Evolutionary conservation across 2,329 filamentous ascomycete species (phyloP).

Genomic region (Plectosphaerella sp.): DNA sequence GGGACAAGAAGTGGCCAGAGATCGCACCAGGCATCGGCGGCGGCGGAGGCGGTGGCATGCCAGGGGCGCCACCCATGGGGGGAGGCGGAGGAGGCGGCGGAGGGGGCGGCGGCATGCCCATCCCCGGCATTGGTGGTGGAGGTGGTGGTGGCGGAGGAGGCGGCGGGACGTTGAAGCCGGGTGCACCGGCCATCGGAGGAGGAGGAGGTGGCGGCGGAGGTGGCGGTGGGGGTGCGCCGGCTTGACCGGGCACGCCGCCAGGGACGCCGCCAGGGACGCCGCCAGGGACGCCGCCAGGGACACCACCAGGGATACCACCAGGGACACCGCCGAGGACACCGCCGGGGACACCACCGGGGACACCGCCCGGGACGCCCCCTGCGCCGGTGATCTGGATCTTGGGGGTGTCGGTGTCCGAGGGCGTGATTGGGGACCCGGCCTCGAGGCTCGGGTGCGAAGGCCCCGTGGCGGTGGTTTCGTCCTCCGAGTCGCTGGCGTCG

Average conservation of each 20-base stretch:
- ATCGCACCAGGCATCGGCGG: conserved; percentile 64
- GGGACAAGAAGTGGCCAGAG: conserved; percentile 72
- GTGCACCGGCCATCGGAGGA: conserved; percentile 42
- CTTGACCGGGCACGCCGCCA: conserved; percentile 20
- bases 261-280: no score
- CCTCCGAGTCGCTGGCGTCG: conserved; percentile 70
- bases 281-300: no score
- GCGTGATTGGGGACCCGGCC: conserved; percentile 63
- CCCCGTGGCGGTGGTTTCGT: conserved; percentile 68
- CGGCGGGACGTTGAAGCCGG: conserved; percentile 27
- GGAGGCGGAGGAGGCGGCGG: conserved; percentile 33
- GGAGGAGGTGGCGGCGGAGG: conserved; percentile 43
- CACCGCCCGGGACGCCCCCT: conserved; percentile 28
- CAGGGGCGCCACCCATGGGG: conserved; percentile 34
- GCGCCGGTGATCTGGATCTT: conserved; percentile 54
- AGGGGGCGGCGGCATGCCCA: conserved; percentile 23
- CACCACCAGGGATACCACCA: no score
- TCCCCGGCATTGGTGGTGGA: conserved; percentile 34
- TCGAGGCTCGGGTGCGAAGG: conserved; percentile 73
- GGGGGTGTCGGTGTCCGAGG: conserved; percentile 54
- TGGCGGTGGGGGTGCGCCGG: conserved; percentile 31
- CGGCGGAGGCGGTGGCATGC: conserved; percentile 49
- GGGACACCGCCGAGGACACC: no score
- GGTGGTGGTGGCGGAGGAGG: conserved; percentile 48
- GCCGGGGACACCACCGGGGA: conserved; percentile 18